Evolutionary conservation across 1,284 basidiomycete genomes (phyloP), one percentile per base, ranked within the genome.

Genomic region (Cystobasidiaceae sp.): DNA sequence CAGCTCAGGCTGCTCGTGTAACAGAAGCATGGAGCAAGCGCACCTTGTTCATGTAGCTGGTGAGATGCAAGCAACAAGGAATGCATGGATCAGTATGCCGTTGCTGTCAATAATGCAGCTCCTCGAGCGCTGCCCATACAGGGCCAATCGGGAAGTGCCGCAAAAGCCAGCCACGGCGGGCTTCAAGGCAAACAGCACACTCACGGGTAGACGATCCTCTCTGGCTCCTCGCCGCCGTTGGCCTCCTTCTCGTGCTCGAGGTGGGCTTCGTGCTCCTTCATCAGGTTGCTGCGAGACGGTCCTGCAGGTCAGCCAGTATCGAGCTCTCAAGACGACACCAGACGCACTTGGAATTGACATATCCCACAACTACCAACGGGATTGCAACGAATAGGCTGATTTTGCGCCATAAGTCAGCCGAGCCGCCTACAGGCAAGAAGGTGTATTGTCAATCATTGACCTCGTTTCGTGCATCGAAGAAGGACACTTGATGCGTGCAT

Each of bases 151-250:
- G 60, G 49, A 45, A 62, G 27, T n/a, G n/a, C 25, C 28, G 25
- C 33, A 25, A 21, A 62, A 25, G 11, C 23, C 15, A 13, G 49
- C 21, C 21, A 51, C n/a, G 34, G 30, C 57, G 32, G 23, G 17
- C 27, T 25, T 30, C 17, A 28, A 15, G 32, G 17, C 4, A n/a
- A n/a, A 30, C 27, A 56, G n/a, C n/a, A 65, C 57, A 43, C 50
- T 64, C 64, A 88, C 51, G 87, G 82, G 75, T 86, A 92, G 28
- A 79, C 79, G 58, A 89, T 87, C 28, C 81, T 77, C 71, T 86
- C 82, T 51, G 88, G 88, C 52, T 88, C 80, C 66, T 83, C 80
- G 56, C 89, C 90, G 58, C 81, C 85, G 76, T 91, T 85, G 79
- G 88, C 87, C 46, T 83, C 80, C 74, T 82, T 85, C 76, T 87